Percentiles rank a stretch among this genome's conserved stretches.
phyloP scores from a whole-genome alignment of 129 eudicot genomes.

The Apium graveolens region DNA sequence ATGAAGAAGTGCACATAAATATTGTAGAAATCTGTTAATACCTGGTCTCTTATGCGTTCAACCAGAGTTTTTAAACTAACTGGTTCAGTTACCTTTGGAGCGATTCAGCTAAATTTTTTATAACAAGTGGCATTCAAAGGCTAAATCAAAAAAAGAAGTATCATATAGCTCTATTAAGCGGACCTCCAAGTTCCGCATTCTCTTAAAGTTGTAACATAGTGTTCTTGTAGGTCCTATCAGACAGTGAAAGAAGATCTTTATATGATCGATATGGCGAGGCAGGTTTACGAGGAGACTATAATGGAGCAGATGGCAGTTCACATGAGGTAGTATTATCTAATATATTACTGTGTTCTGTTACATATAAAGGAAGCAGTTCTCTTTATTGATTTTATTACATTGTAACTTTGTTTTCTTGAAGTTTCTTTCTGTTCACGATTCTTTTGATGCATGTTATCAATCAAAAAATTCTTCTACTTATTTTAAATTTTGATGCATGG shows the following conservation, averaged over 20 bases:
- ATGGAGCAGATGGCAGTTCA: constrained; percentile 41
- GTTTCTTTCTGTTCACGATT: background rate
- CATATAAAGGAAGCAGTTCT: background rate
- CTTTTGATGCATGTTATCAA: background rate
- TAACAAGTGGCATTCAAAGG: background rate
- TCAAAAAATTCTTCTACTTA: background rate
- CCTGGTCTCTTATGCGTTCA: background rate
- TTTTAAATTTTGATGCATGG: background rate
- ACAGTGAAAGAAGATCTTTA: constrained; percentile 74
- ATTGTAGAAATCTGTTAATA: background rate
- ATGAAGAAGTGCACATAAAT: background rate
- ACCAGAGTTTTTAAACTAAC: background rate
- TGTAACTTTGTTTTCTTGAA: background rate
- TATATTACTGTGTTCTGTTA: background rate
- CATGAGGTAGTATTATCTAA: constrained; percentile 44
- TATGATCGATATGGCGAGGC: constrained; percentile 93
- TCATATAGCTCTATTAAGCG: background rate
- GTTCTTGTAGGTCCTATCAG: constrained; percentile 64
- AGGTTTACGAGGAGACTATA: constrained; percentile 64
- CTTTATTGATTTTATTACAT: background rate
- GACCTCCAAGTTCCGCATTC: background rate
- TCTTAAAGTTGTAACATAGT: constrained; percentile 8
- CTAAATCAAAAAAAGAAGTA: background rate
- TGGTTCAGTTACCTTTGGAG: background rate
- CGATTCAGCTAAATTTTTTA: background rate